Conservation (phyloP, 768 basidiomycete species). For the Mycena leptocephala region DNA sequence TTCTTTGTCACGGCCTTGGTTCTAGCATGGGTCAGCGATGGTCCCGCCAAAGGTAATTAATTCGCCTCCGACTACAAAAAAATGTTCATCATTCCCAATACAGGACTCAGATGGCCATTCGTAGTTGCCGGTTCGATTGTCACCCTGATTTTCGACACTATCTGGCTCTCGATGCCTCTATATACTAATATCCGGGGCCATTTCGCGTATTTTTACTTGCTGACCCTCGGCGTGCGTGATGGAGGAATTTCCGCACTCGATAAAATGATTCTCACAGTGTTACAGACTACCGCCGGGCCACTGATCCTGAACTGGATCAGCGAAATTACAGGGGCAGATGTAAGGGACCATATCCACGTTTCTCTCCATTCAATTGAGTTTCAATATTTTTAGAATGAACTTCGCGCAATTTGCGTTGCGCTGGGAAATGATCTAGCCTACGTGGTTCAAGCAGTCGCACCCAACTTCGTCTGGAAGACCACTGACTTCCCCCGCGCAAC, state of each 20-base stretch:
- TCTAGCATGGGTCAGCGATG: slow-evolving; percentile 36
- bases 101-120: slow-evolving; percentile 33
- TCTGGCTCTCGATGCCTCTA: slow-evolving; percentile 33
- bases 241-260: background rate
- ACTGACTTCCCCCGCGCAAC: slow-evolving; percentile 33
- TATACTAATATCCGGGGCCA: slow-evolving; percentile 32
- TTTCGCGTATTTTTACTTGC: slow-evolving; percentile 39
- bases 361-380: background rate
- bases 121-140: slow-evolving; percentile 22
- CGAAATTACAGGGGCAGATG: slow-evolving; percentile 34
- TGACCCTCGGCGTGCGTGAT: slow-evolving; percentile 33
- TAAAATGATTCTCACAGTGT: background rate
- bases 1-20: slow-evolving; percentile 32
- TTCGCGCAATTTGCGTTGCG: slow-evolving; percentile 36
- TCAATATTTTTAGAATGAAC: slow-evolving; percentile 29
- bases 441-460: slow-evolving; percentile 37
- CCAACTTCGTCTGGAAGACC: slow-evolving; percentile 41
- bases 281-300: slow-evolving; percentile 34
- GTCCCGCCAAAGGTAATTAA: slow-evolving; percentile 27
- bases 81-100: background rate
- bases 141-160: slow-evolving; percentile 26
- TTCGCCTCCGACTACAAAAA: background rate
- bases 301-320: slow-evolving; percentile 40
- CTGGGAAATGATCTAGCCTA: slow-evolving; percentile 38
- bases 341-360: background rate